Evolutionary conservation across 345 rosid species (phyloP).

Genomic region (Luvunga scandens): DNA sequence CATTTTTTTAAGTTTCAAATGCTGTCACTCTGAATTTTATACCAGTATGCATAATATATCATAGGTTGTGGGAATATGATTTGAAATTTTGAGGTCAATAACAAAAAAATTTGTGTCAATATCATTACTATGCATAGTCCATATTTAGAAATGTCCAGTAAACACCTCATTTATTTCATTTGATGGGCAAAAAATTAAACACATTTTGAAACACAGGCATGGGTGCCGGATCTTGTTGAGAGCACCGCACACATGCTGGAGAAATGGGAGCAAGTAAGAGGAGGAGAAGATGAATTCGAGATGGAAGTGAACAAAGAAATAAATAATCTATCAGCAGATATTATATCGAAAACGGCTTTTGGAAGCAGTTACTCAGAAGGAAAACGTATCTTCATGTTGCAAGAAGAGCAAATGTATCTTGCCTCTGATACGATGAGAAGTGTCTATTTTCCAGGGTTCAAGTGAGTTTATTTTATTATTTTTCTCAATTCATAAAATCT

Average conservation of each 20-base stretch:
- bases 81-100: too few relatives aligned
- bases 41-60: too few relatives aligned
- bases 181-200: neutral
- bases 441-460: slow-evolving; percentile 73
- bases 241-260: slow-evolving; percentile 46
- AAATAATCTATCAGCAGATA: slow-evolving; percentile 57
- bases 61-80: too few relatives aligned
- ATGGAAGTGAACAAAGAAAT: slow-evolving; percentile 57
- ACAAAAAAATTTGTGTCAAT: too few relatives aligned
- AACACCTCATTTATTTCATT: too few relatives aligned
- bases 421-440: slow-evolving; percentile 46
- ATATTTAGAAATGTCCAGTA: too few relatives aligned
- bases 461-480: slow-evolving; percentile 31
- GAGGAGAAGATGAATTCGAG: slow-evolving; percentile 56
- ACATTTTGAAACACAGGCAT: slow-evolving; percentile 25
- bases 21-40: too few relatives aligned
- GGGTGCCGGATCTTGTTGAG: slow-evolving; percentile 62
- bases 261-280: slow-evolving; percentile 61
- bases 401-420: slow-evolving; percentile 64
- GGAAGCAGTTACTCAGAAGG: slow-evolving; percentile 79
- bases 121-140: too few relatives aligned
- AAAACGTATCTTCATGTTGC: slow-evolving; percentile 53
- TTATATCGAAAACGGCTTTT: slow-evolving; percentile 77
- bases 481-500: too few relatives aligned
- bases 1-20: too few relatives aligned